These are phyloP conservation scores for Nematocida parisii DNA, from an alignment of 371 early-diverging fungal species.

Conservation along the genomic window DNA sequence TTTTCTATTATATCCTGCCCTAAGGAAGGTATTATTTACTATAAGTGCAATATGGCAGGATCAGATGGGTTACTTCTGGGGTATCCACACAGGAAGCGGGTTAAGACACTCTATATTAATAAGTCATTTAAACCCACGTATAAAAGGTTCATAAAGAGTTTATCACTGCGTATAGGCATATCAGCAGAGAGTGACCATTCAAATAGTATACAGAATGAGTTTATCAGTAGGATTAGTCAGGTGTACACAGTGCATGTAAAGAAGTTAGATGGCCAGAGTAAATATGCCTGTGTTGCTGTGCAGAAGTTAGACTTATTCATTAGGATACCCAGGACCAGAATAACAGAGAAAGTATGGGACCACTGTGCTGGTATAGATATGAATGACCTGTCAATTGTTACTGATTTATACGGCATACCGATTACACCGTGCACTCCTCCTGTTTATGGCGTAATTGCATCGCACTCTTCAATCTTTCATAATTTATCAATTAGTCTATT, in stretches of 20 bases:
- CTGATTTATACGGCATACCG: slow-evolving; percentile 13
- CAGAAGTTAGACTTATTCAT: slow-evolving; percentile 35
- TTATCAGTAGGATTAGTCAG: background rate
- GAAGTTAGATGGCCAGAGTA: slow-evolving; percentile 44
- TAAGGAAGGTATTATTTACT: slow-evolving; percentile 7
- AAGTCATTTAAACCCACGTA: background rate
- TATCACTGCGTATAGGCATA: background rate
- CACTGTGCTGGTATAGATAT: slow-evolving; percentile 53
- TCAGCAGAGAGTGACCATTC: slow-evolving; percentile 42
- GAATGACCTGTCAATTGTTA: slow-evolving; percentile 3
- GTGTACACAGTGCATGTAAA: background rate
- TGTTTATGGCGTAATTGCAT: slow-evolving; percentile 37
- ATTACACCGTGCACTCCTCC: slow-evolving; percentile 13
- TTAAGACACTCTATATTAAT: background rate
- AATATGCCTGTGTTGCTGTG: slow-evolving; percentile 40
- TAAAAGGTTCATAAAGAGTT: background rate
- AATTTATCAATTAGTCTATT: background rate
- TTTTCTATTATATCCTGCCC: slow-evolving; percentile 49
- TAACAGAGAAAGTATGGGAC: slow-evolving; percentile 51
- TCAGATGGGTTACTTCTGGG: background rate
- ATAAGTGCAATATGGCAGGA: slow-evolving; percentile 6
- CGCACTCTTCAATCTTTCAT: slow-evolving; percentile 14
- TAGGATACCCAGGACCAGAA: slow-evolving; percentile 10
- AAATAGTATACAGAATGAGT: background rate
- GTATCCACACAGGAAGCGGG: slow-evolving; percentile 22